Conservation (phyloP, 768 basidiomycete genomes). For the Agaricus sinodeliciosus region DNA sequence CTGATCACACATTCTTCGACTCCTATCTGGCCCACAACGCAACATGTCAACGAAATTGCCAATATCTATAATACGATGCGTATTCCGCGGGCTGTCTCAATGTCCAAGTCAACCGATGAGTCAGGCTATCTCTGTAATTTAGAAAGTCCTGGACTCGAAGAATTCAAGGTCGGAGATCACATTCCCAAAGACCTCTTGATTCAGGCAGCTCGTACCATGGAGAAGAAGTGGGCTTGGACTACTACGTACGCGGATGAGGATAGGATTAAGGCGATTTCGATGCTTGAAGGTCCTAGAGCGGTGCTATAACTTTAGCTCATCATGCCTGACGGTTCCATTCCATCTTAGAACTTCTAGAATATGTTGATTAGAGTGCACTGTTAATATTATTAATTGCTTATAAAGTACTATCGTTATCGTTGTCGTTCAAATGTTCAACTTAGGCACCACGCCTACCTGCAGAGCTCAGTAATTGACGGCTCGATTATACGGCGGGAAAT, state of each 20-base stretch:
- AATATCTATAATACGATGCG: constrained; percentile 21
- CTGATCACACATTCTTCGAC: constrained; percentile 31
- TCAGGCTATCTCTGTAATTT: constrained; percentile 11
- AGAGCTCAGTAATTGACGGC: no score
- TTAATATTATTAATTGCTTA: no score
- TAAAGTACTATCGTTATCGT: no score
- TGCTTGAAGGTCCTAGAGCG: neutral
- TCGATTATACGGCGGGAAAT: no score
- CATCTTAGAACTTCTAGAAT: neutral
- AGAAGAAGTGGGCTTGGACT: constrained; percentile 21
- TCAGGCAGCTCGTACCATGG: constrained; percentile 14
- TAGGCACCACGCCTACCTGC: no score
- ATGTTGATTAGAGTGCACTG: no score
- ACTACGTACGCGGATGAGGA: constrained; percentile 20
- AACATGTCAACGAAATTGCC: constrained; percentile 8
- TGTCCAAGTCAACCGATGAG: constrained; percentile 11
- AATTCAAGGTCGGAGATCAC: constrained; percentile 19
- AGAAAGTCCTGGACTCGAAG: constrained; percentile 20
- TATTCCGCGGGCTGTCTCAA: constrained; percentile 19
- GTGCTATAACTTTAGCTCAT: neutral
- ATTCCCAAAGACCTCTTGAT: constrained; percentile 17
- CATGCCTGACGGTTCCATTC: no score
- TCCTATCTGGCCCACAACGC: constrained; percentile 14
- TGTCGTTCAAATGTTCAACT: no score
- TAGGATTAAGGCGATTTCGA: neutral